phyloP scores from a whole-genome alignment of 2,329 filamentous ascomycete genomes.

The Cryphonectria radicalis region DNA sequence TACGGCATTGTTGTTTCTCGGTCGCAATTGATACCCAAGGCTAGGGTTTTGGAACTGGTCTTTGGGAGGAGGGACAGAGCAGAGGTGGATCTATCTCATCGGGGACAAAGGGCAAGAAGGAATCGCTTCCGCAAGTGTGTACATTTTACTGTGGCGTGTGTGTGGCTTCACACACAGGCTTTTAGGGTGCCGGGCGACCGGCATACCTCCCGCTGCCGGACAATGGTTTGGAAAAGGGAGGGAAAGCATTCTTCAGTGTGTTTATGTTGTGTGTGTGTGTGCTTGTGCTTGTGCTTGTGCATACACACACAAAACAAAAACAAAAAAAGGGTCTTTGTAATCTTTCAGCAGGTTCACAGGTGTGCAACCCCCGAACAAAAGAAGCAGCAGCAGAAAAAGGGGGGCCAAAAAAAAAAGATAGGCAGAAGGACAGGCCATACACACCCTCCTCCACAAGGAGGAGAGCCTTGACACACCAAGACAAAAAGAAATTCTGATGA shows the following conservation, averaged over 20 bases:
- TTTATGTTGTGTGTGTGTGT: not conserved
- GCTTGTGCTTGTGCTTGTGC: too few relatives aligned
- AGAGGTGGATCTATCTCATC: slow-evolving; percentile 7
- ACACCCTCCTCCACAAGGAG: slow-evolving; percentile 10
- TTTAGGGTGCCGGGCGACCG: slow-evolving; percentile 21
- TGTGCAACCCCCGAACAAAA: not conserved
- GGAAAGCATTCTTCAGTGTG: slow-evolving; percentile 14
- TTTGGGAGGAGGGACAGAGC: not conserved
- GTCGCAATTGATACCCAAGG: slow-evolving; percentile 23
- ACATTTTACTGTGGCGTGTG: slow-evolving; percentile 15
- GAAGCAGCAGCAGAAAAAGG: not conserved
- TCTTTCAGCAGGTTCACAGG: not conserved
- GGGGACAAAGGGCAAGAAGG: slow-evolving; percentile 6
- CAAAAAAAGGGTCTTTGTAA: slow-evolving; percentile 6
- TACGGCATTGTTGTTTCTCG: slow-evolving; percentile 12
- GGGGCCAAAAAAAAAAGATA: not conserved
- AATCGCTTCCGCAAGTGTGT: slow-evolving; percentile 8
- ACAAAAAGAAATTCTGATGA: slow-evolving; percentile 24
- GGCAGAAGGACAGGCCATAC: slow-evolving; percentile 19
- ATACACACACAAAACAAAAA: not conserved
- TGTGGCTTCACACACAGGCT: not conserved
- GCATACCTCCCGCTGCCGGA: slow-evolving; percentile 8
- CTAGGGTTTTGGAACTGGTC: slow-evolving; percentile 17
- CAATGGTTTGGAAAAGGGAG: slow-evolving; percentile 6
- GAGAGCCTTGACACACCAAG: slow-evolving; percentile 19